phyloP scores from a whole-genome alignment of 305 asterid species.

The Monarda citriodora region DNA sequence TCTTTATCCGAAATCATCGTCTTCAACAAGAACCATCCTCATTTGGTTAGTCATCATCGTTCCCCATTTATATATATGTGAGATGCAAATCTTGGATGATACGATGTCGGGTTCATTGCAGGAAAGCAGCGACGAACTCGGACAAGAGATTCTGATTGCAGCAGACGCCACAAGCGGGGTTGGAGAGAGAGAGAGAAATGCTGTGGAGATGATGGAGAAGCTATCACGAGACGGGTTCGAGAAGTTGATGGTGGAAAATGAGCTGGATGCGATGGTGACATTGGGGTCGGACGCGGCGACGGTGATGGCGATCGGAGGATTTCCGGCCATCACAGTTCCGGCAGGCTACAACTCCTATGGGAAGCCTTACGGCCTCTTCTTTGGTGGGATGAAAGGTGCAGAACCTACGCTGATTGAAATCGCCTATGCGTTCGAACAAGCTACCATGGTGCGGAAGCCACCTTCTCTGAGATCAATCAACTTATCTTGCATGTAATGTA shows the following conservation, averaged over 20 bases:
- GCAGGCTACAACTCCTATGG: conserved; percentile 57
- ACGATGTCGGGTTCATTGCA: conserved; percentile 16
- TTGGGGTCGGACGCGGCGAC: conserved; percentile 36
- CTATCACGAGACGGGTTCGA: conserved; percentile 50
- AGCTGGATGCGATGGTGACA: conserved; percentile 56
- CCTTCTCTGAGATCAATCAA: conserved; percentile 35
- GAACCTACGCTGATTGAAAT: conserved; percentile 56
- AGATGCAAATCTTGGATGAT: not conserved
- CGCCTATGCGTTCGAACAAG: conserved; percentile 64
- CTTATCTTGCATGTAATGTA: conserved; percentile 2
- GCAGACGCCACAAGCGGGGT: conserved; percentile 49
- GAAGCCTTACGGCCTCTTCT: conserved; percentile 52
- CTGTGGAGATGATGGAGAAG: conserved; percentile 37
- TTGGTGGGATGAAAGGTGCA: conserved; percentile 60
- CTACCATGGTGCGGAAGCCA: conserved; percentile 47
- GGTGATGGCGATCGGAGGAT: conserved; percentile 64
- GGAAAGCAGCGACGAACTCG: conserved; percentile 43
- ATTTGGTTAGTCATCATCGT: conserved; percentile 47
- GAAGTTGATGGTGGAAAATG: conserved; percentile 47
- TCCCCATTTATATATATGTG: not conserved
- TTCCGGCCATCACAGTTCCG: conserved; percentile 60
- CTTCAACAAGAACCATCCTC: conserved; percentile 52
- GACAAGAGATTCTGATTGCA: conserved; percentile 47
- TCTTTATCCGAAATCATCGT: conserved; percentile 53
- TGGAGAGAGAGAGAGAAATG: conserved; percentile 39